A percentile compares a stretch with the other conserved stretches of the same genome.
Evolutionary conservation across 1,284 basidiomycete species (phyloP).

Genomic region (Tausonia pullulans): DNA sequence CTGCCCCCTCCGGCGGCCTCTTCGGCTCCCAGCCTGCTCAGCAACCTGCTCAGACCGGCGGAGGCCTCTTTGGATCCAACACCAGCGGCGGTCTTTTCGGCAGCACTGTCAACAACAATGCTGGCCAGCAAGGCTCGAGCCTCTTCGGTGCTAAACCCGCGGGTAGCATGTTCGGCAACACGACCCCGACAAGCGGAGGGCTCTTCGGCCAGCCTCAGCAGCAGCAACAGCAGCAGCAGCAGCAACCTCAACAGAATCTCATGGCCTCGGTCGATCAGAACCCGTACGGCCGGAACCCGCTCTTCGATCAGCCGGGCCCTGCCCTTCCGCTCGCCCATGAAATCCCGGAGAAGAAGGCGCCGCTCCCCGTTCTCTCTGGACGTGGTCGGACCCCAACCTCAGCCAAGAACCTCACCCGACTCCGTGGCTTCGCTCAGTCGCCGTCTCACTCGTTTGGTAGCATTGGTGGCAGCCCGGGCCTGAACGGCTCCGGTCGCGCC

Average conservation of each 20-base stretch:
- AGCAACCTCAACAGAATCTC: conserved; percentile 40
- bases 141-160: conserved; percentile 21
- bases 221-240: conserved; percentile 25
- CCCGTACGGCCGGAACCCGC: conserved; percentile 69
- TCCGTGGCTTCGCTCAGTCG: conserved; percentile 40
- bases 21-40: conserved; percentile 19
- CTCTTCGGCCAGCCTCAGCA: conserved; percentile 29
- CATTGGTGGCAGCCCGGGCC: conserved; percentile 26
- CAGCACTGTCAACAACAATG: conserved; percentile 1
- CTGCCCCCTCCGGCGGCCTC: conserved; percentile 27
- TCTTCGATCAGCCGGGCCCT: conserved; percentile 35
- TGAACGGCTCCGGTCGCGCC: conserved; percentile 16
- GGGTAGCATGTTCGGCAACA: conserved; percentile 21
- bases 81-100: conserved; percentile 26
- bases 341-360: conserved; percentile 34
- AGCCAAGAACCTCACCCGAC: conserved; percentile 35
- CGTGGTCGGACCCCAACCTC: conserved; percentile 31
- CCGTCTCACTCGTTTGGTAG: conserved; percentile 21
- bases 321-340: conserved; percentile 25
- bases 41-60: conserved; percentile 8
- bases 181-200: conserved; percentile 9
- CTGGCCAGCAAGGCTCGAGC: conserved; percentile 12
- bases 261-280: conserved; percentile 76
- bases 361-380: conserved; percentile 36
- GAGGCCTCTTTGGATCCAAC: conserved; percentile 25